Evolutionary conservation across 495 filamentous ascomycete genomes (phyloP), one percentile per base, ranked within the genome.

Genomic region (Viridothelium virens): DNA sequence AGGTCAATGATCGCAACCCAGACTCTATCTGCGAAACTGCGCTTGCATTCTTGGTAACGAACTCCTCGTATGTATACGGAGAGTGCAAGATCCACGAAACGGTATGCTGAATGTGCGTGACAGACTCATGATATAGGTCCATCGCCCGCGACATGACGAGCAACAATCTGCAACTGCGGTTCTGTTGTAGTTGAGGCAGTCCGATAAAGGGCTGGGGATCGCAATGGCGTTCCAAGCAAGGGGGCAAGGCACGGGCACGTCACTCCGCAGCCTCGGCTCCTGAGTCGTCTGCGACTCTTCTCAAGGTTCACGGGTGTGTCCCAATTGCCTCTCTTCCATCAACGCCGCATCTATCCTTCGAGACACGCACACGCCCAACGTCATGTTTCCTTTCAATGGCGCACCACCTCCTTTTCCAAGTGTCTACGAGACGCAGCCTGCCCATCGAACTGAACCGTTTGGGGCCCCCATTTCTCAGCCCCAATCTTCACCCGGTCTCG

Each of bases 21-120:
- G 89, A 93, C 79, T 98, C 94, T 65, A 98, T 92, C 74, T 96
- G 91, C 14, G 88, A 87, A 63, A 98, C 91, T 33, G 93, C 90
- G 74, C 89, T 87, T 64, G 91, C 83, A 77, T 98, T 97, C 78
- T 92, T 93, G 47, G 89, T 90, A 79, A 98, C 92, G 77, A 97
- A 96, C 66, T 93, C 87, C 71, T 86, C 86, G 77, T 98, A 98
- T 72, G 89, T 83, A 63, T 83, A n/a, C 18, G 48, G 48, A 16
- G 48, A 53, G 48, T 53, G 48, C 5, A n/a, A 16, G 5, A 53
- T 9, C 11, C 11, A 53, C 5, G 48, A 53, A 53, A 53, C 12
- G 12, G 48, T n/a, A 53, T 53, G 11, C 12, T 53, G 48, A 25
- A 53, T 14, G 11, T 53, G 48, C 48, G 48, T n/a, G 11, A n/a